A percentile compares a stretch with the other conserved stretches of the same genome.
These are phyloP conservation scores for Coemansia sp. DNA, from an alignment of 192 early-diverging fungal species.

Conservation along the genomic window DNA sequence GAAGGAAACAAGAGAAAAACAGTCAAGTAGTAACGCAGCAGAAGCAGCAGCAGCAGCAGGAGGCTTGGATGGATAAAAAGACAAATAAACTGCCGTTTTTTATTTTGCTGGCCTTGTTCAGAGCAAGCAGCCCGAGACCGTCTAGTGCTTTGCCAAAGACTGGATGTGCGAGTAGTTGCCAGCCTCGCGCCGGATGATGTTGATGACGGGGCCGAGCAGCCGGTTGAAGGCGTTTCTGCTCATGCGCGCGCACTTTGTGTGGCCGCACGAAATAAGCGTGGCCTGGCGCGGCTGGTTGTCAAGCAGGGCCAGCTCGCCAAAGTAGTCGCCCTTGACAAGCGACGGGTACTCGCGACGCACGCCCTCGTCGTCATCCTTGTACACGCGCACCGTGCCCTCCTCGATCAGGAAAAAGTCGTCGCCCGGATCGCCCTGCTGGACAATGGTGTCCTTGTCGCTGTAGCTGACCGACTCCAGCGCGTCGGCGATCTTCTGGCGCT, in stretches of 20 bases:
- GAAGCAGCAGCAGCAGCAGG: too few species aligned
- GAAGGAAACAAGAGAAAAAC: too few species aligned
- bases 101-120: too few species aligned
- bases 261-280: constrained; percentile 80
- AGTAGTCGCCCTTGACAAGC: constrained; percentile 85
- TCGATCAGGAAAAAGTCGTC: constrained; percentile 96
- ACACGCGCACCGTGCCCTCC: constrained; percentile 79
- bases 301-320: constrained; percentile 97
- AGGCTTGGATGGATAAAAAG: too few species aligned
- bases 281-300: constrained; percentile 91
- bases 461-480: constrained; percentile 91
- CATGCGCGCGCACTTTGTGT: constrained; percentile 92
- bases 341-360: constrained; percentile 69
- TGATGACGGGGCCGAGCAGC: constrained; percentile 89
- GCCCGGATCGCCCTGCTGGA: constrained; percentile 90
- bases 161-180: constrained; percentile 74
- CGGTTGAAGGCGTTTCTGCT: constrained; percentile 95
- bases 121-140: too few species aligned
- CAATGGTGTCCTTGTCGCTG: constrained; percentile 77
- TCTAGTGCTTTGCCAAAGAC: constrained; percentile 31
- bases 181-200: constrained; percentile 94
- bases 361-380: constrained; percentile 76
- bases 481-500: constrained; percentile 98
- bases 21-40: too few species aligned
- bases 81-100: too few species aligned